Base-by-base conservation (phyloP, 2,329 filamentous ascomycete species). In the Phialophora macrospora region DNA sequence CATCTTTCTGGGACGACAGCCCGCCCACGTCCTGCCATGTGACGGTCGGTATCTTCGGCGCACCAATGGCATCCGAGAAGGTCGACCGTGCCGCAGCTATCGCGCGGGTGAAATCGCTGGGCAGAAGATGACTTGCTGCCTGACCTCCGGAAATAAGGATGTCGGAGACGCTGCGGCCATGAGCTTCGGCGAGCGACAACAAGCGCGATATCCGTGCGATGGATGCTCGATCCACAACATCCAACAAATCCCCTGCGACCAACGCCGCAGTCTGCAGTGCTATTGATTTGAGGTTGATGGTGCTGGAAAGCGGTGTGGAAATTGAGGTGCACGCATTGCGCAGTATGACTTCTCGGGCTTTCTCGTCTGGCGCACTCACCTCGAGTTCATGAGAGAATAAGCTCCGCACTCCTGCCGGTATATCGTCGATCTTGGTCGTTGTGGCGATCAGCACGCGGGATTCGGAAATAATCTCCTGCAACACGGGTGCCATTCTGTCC, bases 81-180 rank as follows among this genome's bases (percentile, higher is more conserved):
- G 97, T 98, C 84, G 97, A 97, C 62, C 95, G 88, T 0, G 95
- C 95, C 5, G 93, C 92, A 66, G 98, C 94, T 3, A 99, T 94
- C 0, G 95, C 95, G n/a, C 89, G 80, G 62, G 97, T 93, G 70
- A 98, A 94, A 77, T 99, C 95, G 1, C 85, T 82, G 71, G 91
- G 91, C 0, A 88, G 93, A 11, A 99, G 83, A 60, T 90, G 91
- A 30, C 88, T 88, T 4, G 91, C 90, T 9, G 89, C 85, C 48
- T 91, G 85, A 0, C 95, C 95, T 32, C 95, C 95, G 1, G 95
- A 89, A 8, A 98, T 83, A 66, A 95, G 87, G n/a, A 99, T 85
- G 75, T 99, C 95, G 67, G 73, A 75, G 6, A 77, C 71, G 30
- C 69, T 61, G 26, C 65, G 63, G 20, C 54, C 57, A 57, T 72